These are phyloP conservation scores for Aspergillus sp. DNA, from an alignment of 2,329 filamentous ascomycete species.

Conservation along the genomic window DNA sequence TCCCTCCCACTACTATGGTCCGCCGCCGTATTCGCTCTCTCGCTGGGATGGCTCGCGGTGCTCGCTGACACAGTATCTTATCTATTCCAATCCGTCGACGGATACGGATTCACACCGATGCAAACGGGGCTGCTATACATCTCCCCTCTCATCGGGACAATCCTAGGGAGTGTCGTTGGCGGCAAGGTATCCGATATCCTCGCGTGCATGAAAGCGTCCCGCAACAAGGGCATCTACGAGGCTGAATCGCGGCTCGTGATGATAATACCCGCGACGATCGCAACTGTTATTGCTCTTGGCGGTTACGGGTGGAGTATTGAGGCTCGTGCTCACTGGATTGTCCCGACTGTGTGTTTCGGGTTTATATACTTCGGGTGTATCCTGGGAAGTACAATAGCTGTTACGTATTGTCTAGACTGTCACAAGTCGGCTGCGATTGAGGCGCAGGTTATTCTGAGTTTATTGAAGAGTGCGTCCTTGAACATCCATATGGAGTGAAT, in stretches of 20 bases:
- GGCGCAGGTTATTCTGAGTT: constrained; percentile 1
- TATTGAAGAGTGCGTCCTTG: constrained; percentile 1
- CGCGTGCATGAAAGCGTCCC: neutral
- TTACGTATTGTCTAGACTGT: constrained; percentile 3
- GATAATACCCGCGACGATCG: neutral
- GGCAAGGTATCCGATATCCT: constrained; percentile 6
- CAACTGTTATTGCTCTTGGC: neutral
- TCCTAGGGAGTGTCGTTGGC: constrained; percentile 2
- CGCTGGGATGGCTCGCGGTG: neutral
- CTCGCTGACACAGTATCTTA: constrained; percentile 3
- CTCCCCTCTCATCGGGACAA: constrained; percentile 2
- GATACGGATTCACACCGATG: constrained; percentile 3
- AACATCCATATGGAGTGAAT: neutral
- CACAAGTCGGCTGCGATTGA: constrained; percentile 2
- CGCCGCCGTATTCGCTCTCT: neutral
- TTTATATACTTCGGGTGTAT: constrained; percentile 4
- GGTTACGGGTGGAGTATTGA: constrained; percentile 6
- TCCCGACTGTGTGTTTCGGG: constrained; percentile 1
- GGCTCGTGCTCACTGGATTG: neutral
- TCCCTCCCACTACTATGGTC: neutral
- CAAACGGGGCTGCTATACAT: constrained; percentile 3
- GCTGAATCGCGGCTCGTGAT: neutral
- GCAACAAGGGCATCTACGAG: constrained; percentile 6
- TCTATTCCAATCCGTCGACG: neutral
- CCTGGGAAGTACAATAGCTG: neutral